A percentile compares a stretch with the other conserved stretches of the same genome.
Conservation (phyloP, 2,329 filamentous ascomycete species). For the Neurospora sp. region DNA sequence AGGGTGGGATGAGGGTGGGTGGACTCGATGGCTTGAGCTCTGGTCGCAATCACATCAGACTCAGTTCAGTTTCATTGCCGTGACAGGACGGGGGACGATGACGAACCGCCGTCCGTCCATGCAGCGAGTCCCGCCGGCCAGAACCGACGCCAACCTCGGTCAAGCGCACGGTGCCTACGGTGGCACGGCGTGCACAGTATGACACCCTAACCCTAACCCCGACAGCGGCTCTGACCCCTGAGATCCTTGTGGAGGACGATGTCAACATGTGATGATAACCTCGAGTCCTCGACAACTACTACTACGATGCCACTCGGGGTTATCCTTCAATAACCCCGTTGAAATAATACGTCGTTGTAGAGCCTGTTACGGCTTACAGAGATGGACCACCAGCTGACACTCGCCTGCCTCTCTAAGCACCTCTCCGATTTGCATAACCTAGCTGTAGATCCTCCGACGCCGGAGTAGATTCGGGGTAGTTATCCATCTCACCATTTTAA, state of each 20-base stretch:
- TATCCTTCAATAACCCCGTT: neutral
- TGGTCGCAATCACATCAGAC: neutral
- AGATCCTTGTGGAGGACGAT: neutral
- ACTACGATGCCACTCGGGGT: neutral
- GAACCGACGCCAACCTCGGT: conserved; percentile 34
- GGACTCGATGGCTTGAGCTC: neutral
- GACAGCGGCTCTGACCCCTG: neutral
- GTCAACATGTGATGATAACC: neutral
- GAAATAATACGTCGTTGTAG: neutral
- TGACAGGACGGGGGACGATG: conserved; percentile 3
- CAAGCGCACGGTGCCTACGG: conserved; percentile 6
- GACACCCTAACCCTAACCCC: conserved; percentile 15
- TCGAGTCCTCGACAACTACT: neutral
- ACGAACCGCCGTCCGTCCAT: conserved; percentile 16
- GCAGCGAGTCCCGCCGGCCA: conserved; percentile 29
- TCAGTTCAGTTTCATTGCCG: neutral
- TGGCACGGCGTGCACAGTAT: neutral
- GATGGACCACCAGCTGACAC: neutral
- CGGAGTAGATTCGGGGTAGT: neutral
- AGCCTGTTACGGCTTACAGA: neutral
- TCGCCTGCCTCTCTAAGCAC: neutral
- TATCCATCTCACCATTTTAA: neutral
- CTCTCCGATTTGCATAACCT: neutral
- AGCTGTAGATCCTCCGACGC: neutral
- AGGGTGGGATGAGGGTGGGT: conserved; percentile 7